Percentiles rank a stretch among this genome's conserved stretches.
Conservation (phyloP, 768 basidiomycete genomes). For the Leccinum rimulosum region DNA sequence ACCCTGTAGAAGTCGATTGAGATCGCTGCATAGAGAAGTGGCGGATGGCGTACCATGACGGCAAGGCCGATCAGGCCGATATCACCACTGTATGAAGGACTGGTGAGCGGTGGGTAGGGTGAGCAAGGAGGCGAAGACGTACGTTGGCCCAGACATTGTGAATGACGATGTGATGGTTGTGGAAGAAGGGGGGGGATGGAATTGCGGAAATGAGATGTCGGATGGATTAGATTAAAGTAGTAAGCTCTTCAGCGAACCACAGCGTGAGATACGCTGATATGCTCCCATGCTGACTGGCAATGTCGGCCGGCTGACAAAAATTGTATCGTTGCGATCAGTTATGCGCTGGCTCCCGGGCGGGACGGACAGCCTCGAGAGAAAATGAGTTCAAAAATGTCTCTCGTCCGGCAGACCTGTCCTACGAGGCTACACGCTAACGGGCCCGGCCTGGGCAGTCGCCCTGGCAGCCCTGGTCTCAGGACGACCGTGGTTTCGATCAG, state of each 20-base stretch:
- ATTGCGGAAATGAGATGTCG: conserved; percentile 21
- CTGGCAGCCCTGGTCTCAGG: not conserved
- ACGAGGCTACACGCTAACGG: not conserved
- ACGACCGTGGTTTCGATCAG: not conserved
- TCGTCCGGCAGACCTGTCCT: conserved; percentile 1
- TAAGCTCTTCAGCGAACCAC: not conserved
- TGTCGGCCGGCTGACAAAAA: conserved; percentile 2
- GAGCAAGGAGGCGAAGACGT: conserved; percentile 31
- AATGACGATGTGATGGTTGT: conserved; percentile 27
- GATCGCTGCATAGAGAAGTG: conserved; percentile 13
- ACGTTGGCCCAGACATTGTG: conserved; percentile 49
- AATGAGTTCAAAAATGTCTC: conserved; percentile 5
- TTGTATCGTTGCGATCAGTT: not conserved
- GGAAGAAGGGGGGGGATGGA: conserved; percentile 28
- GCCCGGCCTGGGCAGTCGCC: not conserved
- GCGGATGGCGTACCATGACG: conserved; percentile 76
- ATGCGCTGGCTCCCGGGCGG: not conserved
- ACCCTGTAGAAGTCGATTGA: conserved; percentile 49
- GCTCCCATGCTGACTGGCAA: conserved; percentile 16
- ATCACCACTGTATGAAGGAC: conserved; percentile 65
- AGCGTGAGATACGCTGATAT: conserved; percentile 23
- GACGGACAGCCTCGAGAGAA: conserved; percentile 5
- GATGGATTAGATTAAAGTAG: conserved; percentile 29
- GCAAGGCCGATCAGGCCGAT: conserved; percentile 98
- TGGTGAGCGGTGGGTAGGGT: conserved; percentile 20